Base-by-base conservation (phyloP, 352 stramenopile species). In the Globisporangium orthogonon region DNA sequence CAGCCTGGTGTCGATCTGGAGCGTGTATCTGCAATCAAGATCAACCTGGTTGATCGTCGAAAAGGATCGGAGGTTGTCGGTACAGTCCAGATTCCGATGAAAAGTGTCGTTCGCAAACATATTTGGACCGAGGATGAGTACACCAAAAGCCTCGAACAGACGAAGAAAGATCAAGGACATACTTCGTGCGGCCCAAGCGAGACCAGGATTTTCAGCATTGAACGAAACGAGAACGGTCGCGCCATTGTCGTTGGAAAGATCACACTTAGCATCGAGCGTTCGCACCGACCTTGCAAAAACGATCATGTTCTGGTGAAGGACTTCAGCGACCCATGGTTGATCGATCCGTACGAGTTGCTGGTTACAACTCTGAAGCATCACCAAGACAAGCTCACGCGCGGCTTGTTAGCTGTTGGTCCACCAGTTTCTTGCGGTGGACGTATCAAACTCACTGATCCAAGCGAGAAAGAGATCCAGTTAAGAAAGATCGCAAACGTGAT, bases 161-260 rank as follows among this genome's bases (percentile, higher is more conserved):
- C 39, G 4, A 1, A 1, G 0, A 10, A 14, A 3, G 23, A 31
- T 7, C 35, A 13, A 35, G 28, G n/a, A n/a, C n/a, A n/a, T 37
- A 7, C 0, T 30, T 10, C 48, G 29, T 2, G 35, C n/a, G 28
- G 4, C 39, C 2, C 45, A 33, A 6, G 17, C 17, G 31, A 58
- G 56, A 39, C 14, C 1, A 33, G 14, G 29, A 56, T 35, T 43
- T 54, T 45, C 50, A 45, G 50, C 33, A n/a, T 54, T 33, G 56
- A 67, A 28, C 67, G 64, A 3, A 50, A 58, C 2, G 70, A 71
- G 41, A 45, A 69, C 31, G 58, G 54, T 5, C 52, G 50, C 2
- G 39, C 17, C 1, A 29, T 58, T n/a, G 57, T 85, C 1, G 73
- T 87, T 9, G 78, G 78, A 10, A 89, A 82, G 50, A 80, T 89